A percentile compares a stretch with the other conserved stretches of the same genome.
Conservation (phyloP, 2,329 filamentous ascomycete species). For the Calonectria montana region DNA sequence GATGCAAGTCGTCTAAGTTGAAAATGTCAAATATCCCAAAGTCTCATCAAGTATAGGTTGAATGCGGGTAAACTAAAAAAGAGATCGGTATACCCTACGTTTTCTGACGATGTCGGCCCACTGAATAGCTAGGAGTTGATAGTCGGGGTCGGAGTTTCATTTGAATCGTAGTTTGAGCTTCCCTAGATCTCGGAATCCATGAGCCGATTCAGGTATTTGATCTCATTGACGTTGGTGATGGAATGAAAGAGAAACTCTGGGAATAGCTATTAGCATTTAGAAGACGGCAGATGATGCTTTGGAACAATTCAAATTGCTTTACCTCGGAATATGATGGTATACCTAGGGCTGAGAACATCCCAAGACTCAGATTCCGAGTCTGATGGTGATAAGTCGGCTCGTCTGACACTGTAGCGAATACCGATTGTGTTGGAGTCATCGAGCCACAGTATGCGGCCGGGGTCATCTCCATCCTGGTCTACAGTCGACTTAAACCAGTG, state of each 20-base stretch:
- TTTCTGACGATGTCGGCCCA: neutral
- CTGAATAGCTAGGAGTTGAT: neutral
- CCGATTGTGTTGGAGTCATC: neutral
- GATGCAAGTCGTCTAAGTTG: neutral
- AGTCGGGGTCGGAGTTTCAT: neutral
- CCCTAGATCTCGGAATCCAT: neutral
- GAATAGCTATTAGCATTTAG: neutral
- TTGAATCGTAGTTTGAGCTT: too few species aligned
- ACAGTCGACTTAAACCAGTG: neutral
- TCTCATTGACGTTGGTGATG: neutral
- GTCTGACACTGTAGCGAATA: neutral
- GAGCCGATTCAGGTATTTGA: neutral
- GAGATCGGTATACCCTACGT: neutral
- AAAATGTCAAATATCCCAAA: neutral
- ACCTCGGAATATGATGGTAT: neutral
- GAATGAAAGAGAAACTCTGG: neutral
- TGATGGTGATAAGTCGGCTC: neutral
- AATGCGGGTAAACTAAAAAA: too few species aligned
- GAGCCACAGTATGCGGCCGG: neutral
- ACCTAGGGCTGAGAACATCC: neutral
- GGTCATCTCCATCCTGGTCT: neutral
- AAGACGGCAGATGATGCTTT: too few species aligned
- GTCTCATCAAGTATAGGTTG: rapidly evolving
- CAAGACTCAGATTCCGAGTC: neutral
- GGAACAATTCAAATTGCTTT: neutral